Evolutionary conservation across 2,329 filamentous ascomycete species (phyloP).

Genomic region (Nannizzia gypsea): DNA sequence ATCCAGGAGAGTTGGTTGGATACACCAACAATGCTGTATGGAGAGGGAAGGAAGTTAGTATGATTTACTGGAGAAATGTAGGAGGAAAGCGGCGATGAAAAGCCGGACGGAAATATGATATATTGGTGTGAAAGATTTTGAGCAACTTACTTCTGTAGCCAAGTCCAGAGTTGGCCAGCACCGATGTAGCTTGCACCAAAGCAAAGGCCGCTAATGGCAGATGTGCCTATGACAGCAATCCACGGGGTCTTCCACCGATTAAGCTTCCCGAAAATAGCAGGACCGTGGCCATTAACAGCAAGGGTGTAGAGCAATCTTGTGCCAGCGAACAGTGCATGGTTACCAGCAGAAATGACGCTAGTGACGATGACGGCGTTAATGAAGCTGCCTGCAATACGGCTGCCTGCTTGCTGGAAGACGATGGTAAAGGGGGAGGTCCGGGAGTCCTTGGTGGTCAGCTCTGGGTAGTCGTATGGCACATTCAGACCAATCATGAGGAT

Average conservation of each 20-base stretch:
- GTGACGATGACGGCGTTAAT: slow-evolving; percentile 53
- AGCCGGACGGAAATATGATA: not conserved
- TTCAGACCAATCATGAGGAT: slow-evolving; percentile 48
- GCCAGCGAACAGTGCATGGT: slow-evolving; percentile 48
- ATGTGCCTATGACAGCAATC: slow-evolving; percentile 44
- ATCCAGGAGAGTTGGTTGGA: slow-evolving; percentile 56
- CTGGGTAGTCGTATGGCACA: slow-evolving; percentile 44
- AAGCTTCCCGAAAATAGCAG: slow-evolving; percentile 41
- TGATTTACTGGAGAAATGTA: not conserved
- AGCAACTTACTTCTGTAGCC: slow-evolving; percentile 48
- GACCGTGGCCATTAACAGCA: slow-evolving; percentile 45
- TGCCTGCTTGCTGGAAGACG: slow-evolving; percentile 49
- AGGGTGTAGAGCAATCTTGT: slow-evolving; percentile 47
- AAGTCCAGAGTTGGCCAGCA: slow-evolving; percentile 53
- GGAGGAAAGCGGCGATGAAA: not conserved
- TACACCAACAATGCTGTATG: slow-evolving; percentile 47
- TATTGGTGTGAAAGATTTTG: not conserved
- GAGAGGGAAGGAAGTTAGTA: slow-evolving; percentile 2
- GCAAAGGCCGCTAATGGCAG: slow-evolving; percentile 45
- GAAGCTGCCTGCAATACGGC: slow-evolving; percentile 43
- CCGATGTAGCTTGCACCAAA: slow-evolving; percentile 56
- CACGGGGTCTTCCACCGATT: slow-evolving; percentile 43
- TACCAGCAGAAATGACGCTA: slow-evolving; percentile 47
- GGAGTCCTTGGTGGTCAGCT: slow-evolving; percentile 33
- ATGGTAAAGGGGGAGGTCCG: slow-evolving; percentile 47